Base-by-base conservation (phyloP, 2,329 filamentous ascomycete species). In the Verticillium zaregamsianum region DNA sequence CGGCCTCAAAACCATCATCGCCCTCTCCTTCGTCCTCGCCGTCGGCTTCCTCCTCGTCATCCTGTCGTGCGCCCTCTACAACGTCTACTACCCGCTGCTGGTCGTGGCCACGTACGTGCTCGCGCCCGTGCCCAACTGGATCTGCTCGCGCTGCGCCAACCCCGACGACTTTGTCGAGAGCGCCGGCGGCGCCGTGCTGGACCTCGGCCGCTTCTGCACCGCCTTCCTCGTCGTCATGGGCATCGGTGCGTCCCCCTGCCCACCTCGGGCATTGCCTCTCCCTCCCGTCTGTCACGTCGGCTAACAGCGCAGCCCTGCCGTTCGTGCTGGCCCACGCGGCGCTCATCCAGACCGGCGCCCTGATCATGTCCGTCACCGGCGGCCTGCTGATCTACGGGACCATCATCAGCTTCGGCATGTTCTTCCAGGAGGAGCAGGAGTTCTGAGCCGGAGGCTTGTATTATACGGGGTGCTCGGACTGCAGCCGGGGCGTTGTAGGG, bases 41-140 rank as follows among this genome's bases (percentile, higher is more conserved):
- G 95, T 99, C 71, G 95, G 95, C 71, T 99, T 99, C 81, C 91
- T 99, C 71, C 92, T 99, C 69, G 95, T 98, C 69, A 99, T 99
- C 78, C 91, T 99, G 71, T 97, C 93, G 66, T 96, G 93, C 74
- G 95, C 95, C 58, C 87, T 99, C 68, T 99, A 90, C 86, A 86
- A 94, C 74, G 92, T 92, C 78, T 99, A 96, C 86, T 92, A 95
- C 71, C 93, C 95, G 61, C 87, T 99, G 66, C 87, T 98, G 66
- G 95, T 99, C 69, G 95, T 99, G 66, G 94, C 89, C 69, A 98
- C 94, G 70, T 99, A 97, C 81, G 87, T 97, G 67, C 76, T 98
- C 70, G 95, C 95, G 61, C 95, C 95, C 33, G 78, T 99, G 62
- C 95, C 95, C 65, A 99, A 99, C 85, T 98, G 93, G 91, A 90